These are phyloP conservation scores for Lignosus rhinocerotis DNA, from an alignment of 1,284 basidiomycete genomes.

Conservation along the genomic window DNA sequence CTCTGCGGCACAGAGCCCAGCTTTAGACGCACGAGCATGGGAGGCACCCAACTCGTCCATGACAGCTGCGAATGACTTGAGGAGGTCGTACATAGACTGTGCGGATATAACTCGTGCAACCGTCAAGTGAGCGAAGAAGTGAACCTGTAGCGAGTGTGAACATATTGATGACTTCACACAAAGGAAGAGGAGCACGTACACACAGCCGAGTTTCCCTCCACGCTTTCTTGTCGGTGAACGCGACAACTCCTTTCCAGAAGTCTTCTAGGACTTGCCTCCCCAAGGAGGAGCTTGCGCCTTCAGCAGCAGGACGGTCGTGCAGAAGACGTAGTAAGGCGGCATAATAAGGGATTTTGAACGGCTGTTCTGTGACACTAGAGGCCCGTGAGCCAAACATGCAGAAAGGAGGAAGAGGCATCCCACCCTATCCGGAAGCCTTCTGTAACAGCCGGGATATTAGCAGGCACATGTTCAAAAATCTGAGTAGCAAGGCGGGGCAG, in stretches of 20 bases:
- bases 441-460: slow-evolving; percentile 62
- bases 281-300: slow-evolving; percentile 39
- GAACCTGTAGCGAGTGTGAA: slow-evolving; percentile 54
- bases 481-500: slow-evolving; percentile 65
- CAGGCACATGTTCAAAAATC: slow-evolving; percentile 58
- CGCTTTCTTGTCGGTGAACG: slow-evolving; percentile 80
- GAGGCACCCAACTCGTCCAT: slow-evolving; percentile 91
- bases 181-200: slow-evolving; percentile 48
- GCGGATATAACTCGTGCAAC: slow-evolving; percentile 73
- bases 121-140: slow-evolving; percentile 88
- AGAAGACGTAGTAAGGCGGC: slow-evolving; percentile 78
- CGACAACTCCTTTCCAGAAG: slow-evolving; percentile 85
- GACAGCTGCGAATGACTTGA: slow-evolving; percentile 82
- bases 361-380: slow-evolving; percentile 79
- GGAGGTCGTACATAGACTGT: slow-evolving; percentile 74
- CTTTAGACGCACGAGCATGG: slow-evolving; percentile 81
- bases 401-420: slow-evolving; percentile 19
- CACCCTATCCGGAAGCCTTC: slow-evolving; percentile 80
- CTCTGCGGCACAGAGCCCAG: slow-evolving; percentile 85
- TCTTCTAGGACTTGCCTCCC: slow-evolving; percentile 84
- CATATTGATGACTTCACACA: not conserved
- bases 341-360: slow-evolving; percentile 89
- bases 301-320: slow-evolving; percentile 44
- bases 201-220: slow-evolving; percentile 88
- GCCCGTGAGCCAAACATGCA: not conserved